Percentiles rank a stretch among this genome's conserved stretches.
Conservation (phyloP, 1,284 basidiomycete species). For the Cryptococcus sp. region DNA sequence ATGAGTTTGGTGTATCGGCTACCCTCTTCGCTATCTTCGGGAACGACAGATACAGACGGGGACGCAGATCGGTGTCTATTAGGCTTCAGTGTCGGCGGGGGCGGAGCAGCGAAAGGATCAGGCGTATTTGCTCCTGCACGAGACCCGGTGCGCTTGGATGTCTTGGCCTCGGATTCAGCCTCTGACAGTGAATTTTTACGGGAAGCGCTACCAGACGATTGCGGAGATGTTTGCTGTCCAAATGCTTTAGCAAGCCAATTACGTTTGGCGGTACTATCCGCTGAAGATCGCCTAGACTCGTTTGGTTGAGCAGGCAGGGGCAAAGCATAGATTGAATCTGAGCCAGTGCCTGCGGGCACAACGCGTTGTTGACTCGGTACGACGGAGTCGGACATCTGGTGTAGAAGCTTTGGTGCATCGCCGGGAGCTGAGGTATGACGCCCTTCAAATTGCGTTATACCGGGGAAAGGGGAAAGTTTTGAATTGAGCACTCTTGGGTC, state of each 20-base stretch:
- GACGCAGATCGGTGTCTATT: constrained; percentile 26
- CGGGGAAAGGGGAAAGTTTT: constrained; percentile 87
- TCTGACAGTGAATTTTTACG: constrained; percentile 14
- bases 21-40: constrained; percentile 35
- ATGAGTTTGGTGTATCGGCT: constrained; percentile 28
- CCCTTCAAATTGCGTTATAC: constrained; percentile 67
- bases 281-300: constrained; percentile 25
- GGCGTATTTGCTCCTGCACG: neutral
- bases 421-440: constrained; percentile 46
- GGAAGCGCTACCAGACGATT: constrained; percentile 25
- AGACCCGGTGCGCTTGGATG: too few relatives aligned
- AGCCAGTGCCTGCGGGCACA: constrained; percentile 1
- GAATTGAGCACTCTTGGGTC: constrained; percentile 62
- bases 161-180: too few relatives aligned
- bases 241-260: constrained; percentile 43
- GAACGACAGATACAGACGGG: constrained; percentile 32
- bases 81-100: constrained; percentile 8
- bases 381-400: constrained; percentile 40
- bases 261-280: constrained; percentile 29
- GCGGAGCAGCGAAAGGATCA: constrained; percentile 36
- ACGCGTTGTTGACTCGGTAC: constrained; percentile 31
- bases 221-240: constrained; percentile 26
- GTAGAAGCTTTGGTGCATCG: constrained; percentile 32
- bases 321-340: constrained; percentile 31
- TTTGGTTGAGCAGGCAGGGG: constrained; percentile 22